Base-by-base conservation (phyloP, 2,329 filamentous ascomycete species). In the Aureobasidium sp. region DNA sequence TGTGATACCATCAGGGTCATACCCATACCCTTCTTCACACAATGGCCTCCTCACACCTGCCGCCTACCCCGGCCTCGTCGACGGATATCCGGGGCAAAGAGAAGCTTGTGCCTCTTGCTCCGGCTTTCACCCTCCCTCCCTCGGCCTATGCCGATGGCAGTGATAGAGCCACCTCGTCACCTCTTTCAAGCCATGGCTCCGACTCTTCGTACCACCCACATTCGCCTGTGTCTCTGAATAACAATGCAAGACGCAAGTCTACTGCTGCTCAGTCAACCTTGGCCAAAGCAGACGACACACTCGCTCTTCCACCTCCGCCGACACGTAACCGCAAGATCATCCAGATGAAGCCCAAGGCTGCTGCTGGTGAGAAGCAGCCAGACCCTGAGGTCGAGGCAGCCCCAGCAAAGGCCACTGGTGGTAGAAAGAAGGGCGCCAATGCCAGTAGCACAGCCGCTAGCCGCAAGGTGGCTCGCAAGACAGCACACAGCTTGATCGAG, bases 281-380 rank as follows among this genome's bases (percentile, higher is more conserved):
- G 54, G 71, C 76, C 15, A 70, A 76, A 62, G 78, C 79, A 62
- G 86, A 85, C 66, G 82, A 85, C 67, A 42, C 44, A 40, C 95
- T 96, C 73, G 83, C 89, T 11, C 82, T 99, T 17, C 94, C 94
- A 22, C 94, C 94, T 11, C 94, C 93, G 17, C 94, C 94, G 0
- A 96, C 92, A 3, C 82, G 93, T 65, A 90, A 91, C 45, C 87
- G 93, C 69, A 97, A 95, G 78, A 97, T 99, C 72, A 97, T 97
- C 63, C 93, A 97, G 76, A 96, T 97, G 92, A 96, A 96, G 75
- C 93, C 85, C 12, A 79, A 79, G 64, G 71, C 71, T 2, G 44
- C 45, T 3, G 33, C 61, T 37, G 72, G 72, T 59, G 69, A 72
- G 62, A 47, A 74, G 71, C 68, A 72, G 69, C 19, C 60, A 27